Conservation (phyloP, 2,329 filamentous ascomycete genomes). For the Diaporthe capsici region DNA sequence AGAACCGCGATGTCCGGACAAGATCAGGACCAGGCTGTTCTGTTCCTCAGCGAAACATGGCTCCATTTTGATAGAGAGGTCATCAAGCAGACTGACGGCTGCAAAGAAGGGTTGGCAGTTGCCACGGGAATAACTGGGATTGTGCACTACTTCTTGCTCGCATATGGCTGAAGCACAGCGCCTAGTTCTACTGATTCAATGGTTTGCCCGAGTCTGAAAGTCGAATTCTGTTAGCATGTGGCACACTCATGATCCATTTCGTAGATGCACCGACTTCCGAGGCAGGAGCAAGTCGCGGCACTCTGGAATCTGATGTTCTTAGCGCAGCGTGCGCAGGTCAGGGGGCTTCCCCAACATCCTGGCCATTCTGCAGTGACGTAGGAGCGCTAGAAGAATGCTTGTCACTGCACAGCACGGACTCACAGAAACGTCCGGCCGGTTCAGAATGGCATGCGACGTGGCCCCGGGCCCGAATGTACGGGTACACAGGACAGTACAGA, state of each 20-base stretch:
- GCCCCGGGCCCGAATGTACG: neutral
- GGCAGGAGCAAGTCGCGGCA: neutral
- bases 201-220: neutral
- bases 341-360: neutral
- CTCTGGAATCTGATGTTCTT: neutral
- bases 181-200: neutral
- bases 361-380: slow-evolving; percentile 15
- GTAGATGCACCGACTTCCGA: neutral
- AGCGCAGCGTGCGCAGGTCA: neutral
- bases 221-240: neutral
- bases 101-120: slow-evolving; percentile 52
- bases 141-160: neutral
- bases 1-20: slow-evolving; percentile 62
- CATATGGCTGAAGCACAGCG: neutral
- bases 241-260: neutral
- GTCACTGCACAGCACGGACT: slow-evolving; percentile 10
- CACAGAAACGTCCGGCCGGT: slow-evolving; percentile 6
- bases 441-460: neutral
- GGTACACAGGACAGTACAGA: neutral
- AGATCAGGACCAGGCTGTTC: slow-evolving; percentile 71
- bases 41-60: slow-evolving; percentile 73
- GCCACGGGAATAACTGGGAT: neutral
- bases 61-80: slow-evolving; percentile 69
- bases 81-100: slow-evolving; percentile 67
- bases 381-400: neutral